Evolutionary conservation across 2,329 filamentous ascomycete species (phyloP).

Genomic region (Stachybotrys elegans): DNA sequence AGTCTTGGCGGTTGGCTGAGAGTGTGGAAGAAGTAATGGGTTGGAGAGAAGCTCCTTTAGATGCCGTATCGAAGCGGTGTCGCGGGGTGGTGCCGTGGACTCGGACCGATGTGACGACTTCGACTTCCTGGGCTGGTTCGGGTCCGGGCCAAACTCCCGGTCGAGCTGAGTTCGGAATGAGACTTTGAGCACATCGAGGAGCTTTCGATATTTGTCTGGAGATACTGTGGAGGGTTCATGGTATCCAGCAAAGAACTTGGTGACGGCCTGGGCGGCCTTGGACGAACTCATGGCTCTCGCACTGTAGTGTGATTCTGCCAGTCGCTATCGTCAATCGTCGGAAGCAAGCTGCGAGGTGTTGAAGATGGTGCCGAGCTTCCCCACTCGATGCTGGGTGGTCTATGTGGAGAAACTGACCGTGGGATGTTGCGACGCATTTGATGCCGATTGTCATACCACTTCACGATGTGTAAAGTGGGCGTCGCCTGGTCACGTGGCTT

Average conservation of each 20-base stretch:
- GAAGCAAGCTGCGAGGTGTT: too few species aligned
- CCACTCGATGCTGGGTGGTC: too few species aligned
- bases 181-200: constrained; percentile 50
- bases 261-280: constrained; percentile 29
- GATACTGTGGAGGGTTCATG: constrained; percentile 50
- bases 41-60: constrained; percentile 53
- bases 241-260: constrained; percentile 34
- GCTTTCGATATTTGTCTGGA: constrained; percentile 45
- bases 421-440: too few species aligned
- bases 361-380: too few species aligned
- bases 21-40: constrained; percentile 44
- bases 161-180: constrained; percentile 57
- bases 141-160: constrained; percentile 46
- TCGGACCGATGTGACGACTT: constrained; percentile 11
- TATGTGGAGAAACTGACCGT: too few species aligned
- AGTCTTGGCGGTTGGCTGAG: constrained; percentile 15
- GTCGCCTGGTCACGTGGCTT: too few species aligned
- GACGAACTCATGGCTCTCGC: too few species aligned
- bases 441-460: too few species aligned
- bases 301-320: too few species aligned
- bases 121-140: constrained; percentile 18
- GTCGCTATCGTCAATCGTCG: too few species aligned
- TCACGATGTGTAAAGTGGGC: too few species aligned
- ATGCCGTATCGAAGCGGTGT: constrained; percentile 37
- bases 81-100: constrained; percentile 23